Base-by-base conservation (phyloP, 352 stramenopile species). In the Globisporangium cystogenes region DNA sequence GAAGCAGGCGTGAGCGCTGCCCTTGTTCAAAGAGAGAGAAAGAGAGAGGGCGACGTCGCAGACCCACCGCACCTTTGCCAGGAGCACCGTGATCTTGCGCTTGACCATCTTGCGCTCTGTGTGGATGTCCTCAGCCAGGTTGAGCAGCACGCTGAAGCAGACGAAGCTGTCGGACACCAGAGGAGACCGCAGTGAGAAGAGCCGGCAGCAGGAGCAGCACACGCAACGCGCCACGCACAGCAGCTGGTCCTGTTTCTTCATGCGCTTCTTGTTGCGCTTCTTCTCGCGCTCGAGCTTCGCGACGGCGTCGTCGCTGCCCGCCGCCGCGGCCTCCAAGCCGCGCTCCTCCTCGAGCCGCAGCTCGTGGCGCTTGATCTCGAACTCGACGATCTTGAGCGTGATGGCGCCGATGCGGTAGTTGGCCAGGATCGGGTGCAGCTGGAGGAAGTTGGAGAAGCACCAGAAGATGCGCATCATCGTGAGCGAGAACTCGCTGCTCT, bases 91-190 rank as follows among this genome's bases (percentile, higher is more conserved):
- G 60, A 89, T 88, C 68, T 93, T 95, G 51, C 88, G 92, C 62
- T 97, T 98, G 35, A 97, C 87, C 92, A 98, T 98, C 65, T 98
- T 99, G 23, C 80, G 70, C 61, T 98, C 93, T 4, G 93, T 95
- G 48, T 85, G 74, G 59, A 96, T 87, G 55, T 98, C 93, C 58
- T 98, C 93, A 0, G 93, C 90, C 35, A 99, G 71, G 63, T 98
- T 98, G 59, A 97, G 74, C 29, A 99, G 74, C 44, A 98, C 80
- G 51, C 94, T 95, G 39, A 98, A 88, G 65, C 83, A 96, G 26
- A 98, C 77, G 41, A 83, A 84, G 21, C 77, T 88, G 51, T 24
- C 54, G 40, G 26, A 14, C 47, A 57, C 33, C 16, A 18, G 33
- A 44, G 27, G 64, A 3, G 12, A 37, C 36, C 4, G 18, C 14